A percentile compares a stretch with the other conserved stretches of the same genome.
Evolutionary conservation across 768 basidiomycete genomes (phyloP).

Genomic region (Kwoniella dejecticola): DNA sequence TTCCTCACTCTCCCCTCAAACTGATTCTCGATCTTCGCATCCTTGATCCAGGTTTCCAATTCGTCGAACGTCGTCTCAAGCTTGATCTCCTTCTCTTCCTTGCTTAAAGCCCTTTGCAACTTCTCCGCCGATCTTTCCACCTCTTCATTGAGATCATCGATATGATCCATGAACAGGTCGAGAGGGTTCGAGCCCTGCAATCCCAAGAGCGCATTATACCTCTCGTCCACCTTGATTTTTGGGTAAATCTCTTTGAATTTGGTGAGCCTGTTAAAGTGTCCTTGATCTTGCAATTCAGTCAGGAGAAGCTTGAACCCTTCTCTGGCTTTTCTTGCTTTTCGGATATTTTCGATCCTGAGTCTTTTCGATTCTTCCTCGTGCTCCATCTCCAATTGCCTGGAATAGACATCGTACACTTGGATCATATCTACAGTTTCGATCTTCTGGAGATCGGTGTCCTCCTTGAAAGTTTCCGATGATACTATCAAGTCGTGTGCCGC

Average conservation of each 20-base stretch:
- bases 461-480: constrained; percentile 75
- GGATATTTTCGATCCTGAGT: constrained; percentile 75
- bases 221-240: constrained; percentile 69
- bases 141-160: constrained; percentile 82
- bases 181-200: constrained; percentile 92
- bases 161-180: constrained; percentile 92
- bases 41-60: constrained; percentile 47
- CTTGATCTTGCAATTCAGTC: constrained; percentile 65
- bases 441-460: constrained; percentile 73
- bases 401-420: constrained; percentile 91
- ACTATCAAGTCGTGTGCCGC: constrained; percentile 74
- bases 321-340: constrained; percentile 82
- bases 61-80: constrained; percentile 48
- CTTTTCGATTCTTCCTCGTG: constrained; percentile 84
- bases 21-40: constrained; percentile 61
- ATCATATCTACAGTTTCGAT: constrained; percentile 90
- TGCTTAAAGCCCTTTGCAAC: constrained; percentile 58
- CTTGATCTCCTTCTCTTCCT: constrained; percentile 36
- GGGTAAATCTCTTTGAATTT: constrained; percentile 93
- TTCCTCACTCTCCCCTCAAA: constrained; percentile 65
- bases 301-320: constrained; percentile 87
- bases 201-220: constrained; percentile 87
- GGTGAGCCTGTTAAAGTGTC: constrained; percentile 73
- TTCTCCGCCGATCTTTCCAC: constrained; percentile 75
- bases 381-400: constrained; percentile 82